Percentiles rank a stretch among this genome's conserved stretches.
phyloP scores from a whole-genome alignment of 2,329 filamentous ascomycete genomes.

The Colletotrichum cuscutae region DNA sequence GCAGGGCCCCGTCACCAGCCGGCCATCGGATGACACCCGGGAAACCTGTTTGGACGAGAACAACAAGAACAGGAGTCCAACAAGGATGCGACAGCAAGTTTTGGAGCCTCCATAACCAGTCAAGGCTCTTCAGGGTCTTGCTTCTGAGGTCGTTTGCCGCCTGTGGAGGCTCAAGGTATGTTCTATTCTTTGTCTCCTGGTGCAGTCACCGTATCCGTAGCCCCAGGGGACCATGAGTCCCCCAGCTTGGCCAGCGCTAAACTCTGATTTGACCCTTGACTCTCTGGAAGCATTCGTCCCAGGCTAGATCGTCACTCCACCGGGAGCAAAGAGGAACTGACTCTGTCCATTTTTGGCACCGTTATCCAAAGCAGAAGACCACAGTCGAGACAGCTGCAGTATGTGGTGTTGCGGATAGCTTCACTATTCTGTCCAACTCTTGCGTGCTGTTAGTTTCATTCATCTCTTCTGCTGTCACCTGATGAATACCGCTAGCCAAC shows the following conservation, averaged over 20 bases:
- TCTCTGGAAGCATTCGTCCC: neutral
- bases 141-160: constrained; percentile 17
- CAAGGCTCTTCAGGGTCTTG: constrained; percentile 28
- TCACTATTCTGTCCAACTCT: neutral
- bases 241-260: neutral
- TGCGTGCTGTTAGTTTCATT: neutral
- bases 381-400: neutral
- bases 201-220: too few relatives aligned
- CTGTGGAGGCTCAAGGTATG: neutral
- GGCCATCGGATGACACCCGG: constrained; percentile 24
- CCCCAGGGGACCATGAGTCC: neutral
- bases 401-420: neutral
- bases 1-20: neutral
- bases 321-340: neutral
- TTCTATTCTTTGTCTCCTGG: neutral
- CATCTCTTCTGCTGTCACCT: neutral
- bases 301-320: neutral
- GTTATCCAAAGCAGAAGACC: neutral
- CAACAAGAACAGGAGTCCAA: neutral
- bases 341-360: constrained; percentile 1
- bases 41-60: constrained; percentile 25
- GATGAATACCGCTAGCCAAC: neutral
- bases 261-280: neutral
- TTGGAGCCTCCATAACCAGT: constrained; percentile 18
- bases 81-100: constrained; percentile 23